Evolutionary conservation across 164 flowering plant species (phyloP), one percentile per base, ranked within the genome.

Genomic region (Berberis vulgaris): DNA sequence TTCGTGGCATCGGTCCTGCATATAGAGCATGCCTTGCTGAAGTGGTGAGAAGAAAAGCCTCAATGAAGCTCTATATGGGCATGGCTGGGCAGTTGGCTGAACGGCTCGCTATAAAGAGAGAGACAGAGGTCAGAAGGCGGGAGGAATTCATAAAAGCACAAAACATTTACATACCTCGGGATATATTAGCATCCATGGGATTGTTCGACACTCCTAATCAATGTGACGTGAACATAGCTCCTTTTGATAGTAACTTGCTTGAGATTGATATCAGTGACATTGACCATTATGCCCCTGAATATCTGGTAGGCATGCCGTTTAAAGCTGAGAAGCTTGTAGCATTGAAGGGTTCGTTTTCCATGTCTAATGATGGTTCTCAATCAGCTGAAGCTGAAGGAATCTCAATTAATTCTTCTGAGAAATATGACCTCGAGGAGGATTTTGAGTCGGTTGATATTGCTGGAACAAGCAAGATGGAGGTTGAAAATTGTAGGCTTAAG

Each of bases 81-180:
- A 81, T 83, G 87, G 99, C 98, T 71, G 99, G 99, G n/a, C 96
- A 89, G 59, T 69, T 95, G 74, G 99, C 99, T 45, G 99, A 95
- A 79, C 82, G 69, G 72, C 96, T 95, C 70, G 97, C 99, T 40
- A 71, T 79, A 53, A 87, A 80, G 82, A 83, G 98, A 77, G 99
- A 89, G 63, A 67, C 50, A 44, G 99, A 95, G 79, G 86, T 86
- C 65, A 81, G 91, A 75, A 82, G 82, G 68, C 80, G 99, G 26
- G 98, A 91, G 60, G 97, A 84, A 69, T 95, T 95, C 67, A 65
- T 88, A 63, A 91, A 81, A 73, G 71, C 78, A 39, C 86, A 89
- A 50, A 64, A 82, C 63, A 61, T 60, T n/a, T 91, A 68, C 66
- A 80, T 95, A 66, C 99, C 99, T 12, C 81, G 81, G 65, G 98